Conservation (phyloP, 768 basidiomycete genomes). For the Lactifluus rugatus region DNA sequence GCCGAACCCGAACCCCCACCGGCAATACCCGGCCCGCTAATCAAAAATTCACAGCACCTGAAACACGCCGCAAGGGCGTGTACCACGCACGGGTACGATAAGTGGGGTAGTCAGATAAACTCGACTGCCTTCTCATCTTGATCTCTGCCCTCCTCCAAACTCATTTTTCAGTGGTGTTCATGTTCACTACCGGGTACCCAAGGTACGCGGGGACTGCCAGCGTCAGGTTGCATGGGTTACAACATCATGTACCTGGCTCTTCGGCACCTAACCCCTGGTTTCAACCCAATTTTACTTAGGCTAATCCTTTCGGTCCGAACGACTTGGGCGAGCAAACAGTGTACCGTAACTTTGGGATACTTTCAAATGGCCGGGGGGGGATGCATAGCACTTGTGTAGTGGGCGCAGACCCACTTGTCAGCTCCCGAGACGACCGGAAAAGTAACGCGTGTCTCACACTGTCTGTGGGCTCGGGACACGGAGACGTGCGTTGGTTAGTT, state of each 20-base stretch:
- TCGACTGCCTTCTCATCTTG: not conserved
- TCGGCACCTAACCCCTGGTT: not conserved
- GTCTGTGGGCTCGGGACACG: not conserved
- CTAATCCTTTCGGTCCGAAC: not conserved
- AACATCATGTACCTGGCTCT: not conserved
- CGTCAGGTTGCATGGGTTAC: not conserved
- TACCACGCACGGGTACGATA: no score
- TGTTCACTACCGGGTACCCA: not conserved
- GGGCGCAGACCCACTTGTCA: not conserved
- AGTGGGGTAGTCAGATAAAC: no score
- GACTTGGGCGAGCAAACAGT: not conserved
- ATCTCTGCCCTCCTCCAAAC: not conserved
- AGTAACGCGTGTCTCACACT: not conserved
- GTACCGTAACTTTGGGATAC: not conserved
- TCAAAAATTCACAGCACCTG: not conserved
- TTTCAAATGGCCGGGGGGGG: not conserved
- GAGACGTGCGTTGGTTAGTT: no score
- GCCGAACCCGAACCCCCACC: not conserved
- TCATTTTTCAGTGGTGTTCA: not conserved
- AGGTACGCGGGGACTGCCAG: not conserved
- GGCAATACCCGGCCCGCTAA: not conserved
- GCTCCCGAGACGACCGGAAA: conserved; percentile 5
- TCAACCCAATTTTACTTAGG: not conserved
- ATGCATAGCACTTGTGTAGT: not conserved
- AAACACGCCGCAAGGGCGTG: conserved; percentile 8